Conservation (phyloP, 1,284 basidiomycete genomes). For the Heterobasidion parviporum region DNA sequence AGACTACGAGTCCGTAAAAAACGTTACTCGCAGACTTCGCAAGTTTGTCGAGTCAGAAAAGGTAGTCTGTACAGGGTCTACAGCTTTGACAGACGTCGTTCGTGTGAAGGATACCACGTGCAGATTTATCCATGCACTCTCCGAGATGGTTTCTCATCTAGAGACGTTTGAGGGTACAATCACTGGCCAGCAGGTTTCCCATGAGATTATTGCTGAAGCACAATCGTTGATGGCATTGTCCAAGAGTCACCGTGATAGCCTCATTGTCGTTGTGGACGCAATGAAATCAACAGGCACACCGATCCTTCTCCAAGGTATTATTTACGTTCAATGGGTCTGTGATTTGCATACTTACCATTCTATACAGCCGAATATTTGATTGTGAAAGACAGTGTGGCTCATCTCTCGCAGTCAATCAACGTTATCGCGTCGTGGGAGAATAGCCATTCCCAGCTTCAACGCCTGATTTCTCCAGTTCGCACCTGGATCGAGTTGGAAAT, state of each 20-base stretch:
- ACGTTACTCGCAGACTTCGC: slow-evolving; percentile 1
- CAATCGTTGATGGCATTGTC: slow-evolving; percentile 18
- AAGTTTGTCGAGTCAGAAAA: slow-evolving; percentile 16
- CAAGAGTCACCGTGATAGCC: slow-evolving; percentile 11
- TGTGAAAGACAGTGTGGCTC: slow-evolving; percentile 10
- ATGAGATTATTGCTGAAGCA: slow-evolving; percentile 21
- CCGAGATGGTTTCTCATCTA: slow-evolving; percentile 32
- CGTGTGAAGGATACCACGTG: slow-evolving; percentile 25
- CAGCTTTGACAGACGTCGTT: slow-evolving; percentile 21
- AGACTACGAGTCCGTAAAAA: neutral
- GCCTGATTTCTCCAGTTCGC: slow-evolving; percentile 41
- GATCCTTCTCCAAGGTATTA: slow-evolving; percentile 29
- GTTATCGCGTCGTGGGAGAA: slow-evolving; percentile 26
- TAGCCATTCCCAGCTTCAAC: slow-evolving; percentile 30
- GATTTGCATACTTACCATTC: slow-evolving; percentile 3
- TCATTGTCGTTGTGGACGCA: slow-evolving; percentile 18
- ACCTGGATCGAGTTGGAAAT: slow-evolving; percentile 36
- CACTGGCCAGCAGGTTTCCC: slow-evolving; percentile 16
- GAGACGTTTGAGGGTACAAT: slow-evolving; percentile 24
- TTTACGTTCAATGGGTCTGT: neutral
- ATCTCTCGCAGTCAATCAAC: slow-evolving; percentile 10
- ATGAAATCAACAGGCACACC: slow-evolving; percentile 22
- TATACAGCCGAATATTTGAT: slow-evolving; percentile 27
- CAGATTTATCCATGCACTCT: slow-evolving; percentile 27
- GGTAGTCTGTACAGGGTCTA: slow-evolving; percentile 19